Percentiles rank a stretch among this genome's conserved stretches.
Conservation (phyloP, 805 yeast species). For the Metschnikowia santaceciliae region DNA sequence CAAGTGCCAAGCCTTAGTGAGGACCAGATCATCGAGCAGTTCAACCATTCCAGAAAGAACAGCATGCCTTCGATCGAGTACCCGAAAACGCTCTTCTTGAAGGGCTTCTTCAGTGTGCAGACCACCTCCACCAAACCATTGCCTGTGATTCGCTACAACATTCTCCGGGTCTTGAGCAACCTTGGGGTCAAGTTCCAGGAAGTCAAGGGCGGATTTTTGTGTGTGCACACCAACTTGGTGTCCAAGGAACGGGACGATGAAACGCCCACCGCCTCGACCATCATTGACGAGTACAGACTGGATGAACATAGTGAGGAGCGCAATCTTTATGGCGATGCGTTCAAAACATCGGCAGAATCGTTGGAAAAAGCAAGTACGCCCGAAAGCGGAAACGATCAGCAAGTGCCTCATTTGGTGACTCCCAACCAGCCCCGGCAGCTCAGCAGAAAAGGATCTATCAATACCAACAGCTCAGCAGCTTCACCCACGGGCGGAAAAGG, state of each 20-base stretch:
- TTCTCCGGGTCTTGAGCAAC: slow-evolving; percentile 69
- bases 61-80: slow-evolving; percentile 92
- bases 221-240: slow-evolving; percentile 50
- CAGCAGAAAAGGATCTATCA: slow-evolving; percentile 38
- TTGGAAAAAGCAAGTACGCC: slow-evolving; percentile 28
- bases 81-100: slow-evolving; percentile 84
- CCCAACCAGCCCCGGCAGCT: slow-evolving; percentile 21
- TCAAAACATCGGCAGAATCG: slow-evolving; percentile 31
- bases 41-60: slow-evolving; percentile 59
- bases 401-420: slow-evolving; percentile 14
- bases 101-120: slow-evolving; percentile 92
- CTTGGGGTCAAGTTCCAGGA: slow-evolving; percentile 81
- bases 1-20: slow-evolving; percentile 37
- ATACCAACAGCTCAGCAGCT: slow-evolving; percentile 21
- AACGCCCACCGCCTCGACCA: slow-evolving; percentile 16
- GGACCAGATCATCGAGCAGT: slow-evolving; percentile 40
- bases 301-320: slow-evolving; percentile 27
- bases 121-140: slow-evolving; percentile 91
- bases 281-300: slow-evolving; percentile 18
- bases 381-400: slow-evolving; percentile 12
- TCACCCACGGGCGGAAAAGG: slow-evolving; percentile 19
- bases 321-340: slow-evolving; percentile 38
- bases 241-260: slow-evolving; percentile 21
- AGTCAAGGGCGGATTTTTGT: slow-evolving; percentile 90
- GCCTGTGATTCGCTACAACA: slow-evolving; percentile 81